Conservation (phyloP, 352 stramenopile species). For the Phytopythium vexans region DNA sequence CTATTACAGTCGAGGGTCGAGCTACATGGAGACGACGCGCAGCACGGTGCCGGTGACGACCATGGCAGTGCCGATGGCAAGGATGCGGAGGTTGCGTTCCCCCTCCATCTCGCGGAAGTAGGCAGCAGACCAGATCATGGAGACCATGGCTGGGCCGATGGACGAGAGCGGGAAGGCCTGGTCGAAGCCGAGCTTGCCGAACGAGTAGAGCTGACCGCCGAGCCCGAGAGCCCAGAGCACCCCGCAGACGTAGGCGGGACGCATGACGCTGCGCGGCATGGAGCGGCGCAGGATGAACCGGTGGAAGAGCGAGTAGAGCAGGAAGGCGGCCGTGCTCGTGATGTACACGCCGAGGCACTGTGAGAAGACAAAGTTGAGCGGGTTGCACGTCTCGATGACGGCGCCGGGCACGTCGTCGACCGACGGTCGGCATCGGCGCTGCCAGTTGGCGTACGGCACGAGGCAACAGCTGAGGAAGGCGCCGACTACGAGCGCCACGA, state of each 20-base stretch:
- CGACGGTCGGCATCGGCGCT: slow-evolving; percentile 47
- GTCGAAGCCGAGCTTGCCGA: slow-evolving; percentile 72
- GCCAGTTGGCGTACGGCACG: slow-evolving; percentile 78
- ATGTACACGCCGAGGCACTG: slow-evolving; percentile 83
- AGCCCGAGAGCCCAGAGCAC: slow-evolving; percentile 72
- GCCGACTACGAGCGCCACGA: slow-evolving; percentile 63
- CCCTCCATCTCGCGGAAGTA: slow-evolving; percentile 86
- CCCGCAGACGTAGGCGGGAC: slow-evolving; percentile 73
- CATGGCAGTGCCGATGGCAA: slow-evolving; percentile 57
- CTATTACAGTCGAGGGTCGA: background rate
- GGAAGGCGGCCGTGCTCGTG: slow-evolving; percentile 67
- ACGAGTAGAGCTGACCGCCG: slow-evolving; percentile 69
- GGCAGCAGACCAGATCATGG: slow-evolving; percentile 78
- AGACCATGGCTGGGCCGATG: slow-evolving; percentile 79
- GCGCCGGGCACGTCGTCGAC: slow-evolving; percentile 7
- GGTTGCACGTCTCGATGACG: slow-evolving; percentile 69
- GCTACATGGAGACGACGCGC: slow-evolving; percentile 52
- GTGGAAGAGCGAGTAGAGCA: slow-evolving; percentile 77
- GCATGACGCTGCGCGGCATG: slow-evolving; percentile 82
- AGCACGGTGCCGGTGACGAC: slow-evolving; percentile 69
- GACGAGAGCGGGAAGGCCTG: slow-evolving; percentile 80
- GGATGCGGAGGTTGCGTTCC: slow-evolving; percentile 46
- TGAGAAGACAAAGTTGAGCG: slow-evolving; percentile 81
- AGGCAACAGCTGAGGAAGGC: slow-evolving; percentile 72
- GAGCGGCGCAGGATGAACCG: slow-evolving; percentile 67